Base-by-base conservation (phyloP, 352 stramenopile genomes). In the Globisporangium recalcitrans region DNA sequence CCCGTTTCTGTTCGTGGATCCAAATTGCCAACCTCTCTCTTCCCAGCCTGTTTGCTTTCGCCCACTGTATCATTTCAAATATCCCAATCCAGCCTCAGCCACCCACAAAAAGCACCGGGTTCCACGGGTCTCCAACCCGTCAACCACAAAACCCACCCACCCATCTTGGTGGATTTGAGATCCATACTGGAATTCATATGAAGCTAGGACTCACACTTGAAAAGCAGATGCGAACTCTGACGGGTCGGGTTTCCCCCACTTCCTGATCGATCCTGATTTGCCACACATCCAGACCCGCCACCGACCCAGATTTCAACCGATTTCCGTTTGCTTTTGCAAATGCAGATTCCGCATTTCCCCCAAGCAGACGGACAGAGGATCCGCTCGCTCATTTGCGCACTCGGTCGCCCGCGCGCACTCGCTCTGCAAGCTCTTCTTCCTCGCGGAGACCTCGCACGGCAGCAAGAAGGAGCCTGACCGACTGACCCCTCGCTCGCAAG, bases 301-400 rank as follows among this genome's bases (percentile, higher is more conserved):
- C 40, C 34, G 34, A 42, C 34, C 34, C 34, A 42, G 34, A 42
- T 42, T 42, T 42, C 34, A 16, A 19, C 6, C 10, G 42, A 49
- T 49, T 49, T 49, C 42, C 42, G 19, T 26, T 49, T 44, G 31
- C 11, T 34, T 13, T 42, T 42, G n/a, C n/a, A n/a, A n/a, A n/a
- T n/a, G n/a, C n/a, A n/a, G n/a, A 46, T 46, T 46, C 38, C 16
- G 38, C 38, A 46, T 46, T 55, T 34, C 27, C 27, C 21, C 52
- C 24, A 51, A 59, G 53, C 53, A 40, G 38, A 42, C 10, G 24
- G 31, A 26, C n/a, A 31, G 24, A n/a, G 27, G 44, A 55, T 62
- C 24, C 21, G 42, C 57, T 47, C 21, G 21, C 56, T 62, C 57
- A 62, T 62, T 62, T 29, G 57, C 57, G 44, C 48, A 55, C 57